Evolutionary conservation across 805 yeast genomes (phyloP).

Genomic region (Teunomyces barrocoloradensis): DNA sequence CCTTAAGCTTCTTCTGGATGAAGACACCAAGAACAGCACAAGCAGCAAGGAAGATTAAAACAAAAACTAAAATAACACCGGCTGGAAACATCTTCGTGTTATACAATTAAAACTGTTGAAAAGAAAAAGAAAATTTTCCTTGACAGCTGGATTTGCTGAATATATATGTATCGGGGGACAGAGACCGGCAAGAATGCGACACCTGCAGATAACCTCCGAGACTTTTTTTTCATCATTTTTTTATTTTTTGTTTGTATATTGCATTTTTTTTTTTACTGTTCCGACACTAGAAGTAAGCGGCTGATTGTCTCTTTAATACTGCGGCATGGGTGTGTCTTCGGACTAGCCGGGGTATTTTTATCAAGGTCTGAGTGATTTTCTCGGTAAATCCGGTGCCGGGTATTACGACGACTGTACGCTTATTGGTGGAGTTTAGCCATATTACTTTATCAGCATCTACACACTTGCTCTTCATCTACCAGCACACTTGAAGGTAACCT

Average conservation of each 20-base stretch:
- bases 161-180: slow-evolving; percentile 9
- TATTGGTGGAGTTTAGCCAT: not conserved
- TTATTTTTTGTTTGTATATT: not conserved
- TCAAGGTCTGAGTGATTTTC: not conserved
- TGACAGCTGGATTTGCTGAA: slow-evolving; percentile 5
- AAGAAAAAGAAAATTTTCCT: slow-evolving; percentile 5
- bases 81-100: slow-evolving; percentile 56
- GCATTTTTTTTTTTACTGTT: not conserved
- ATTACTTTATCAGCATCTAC: not conserved
- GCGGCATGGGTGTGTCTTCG: not conserved
- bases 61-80: slow-evolving; percentile 72
- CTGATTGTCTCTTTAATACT: not conserved
- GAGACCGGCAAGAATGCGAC: not conserved
- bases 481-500: not conserved
- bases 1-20: slow-evolving; percentile 41
- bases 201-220: not conserved
- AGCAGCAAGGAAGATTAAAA: slow-evolving; percentile 49
- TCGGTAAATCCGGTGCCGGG: not conserved
- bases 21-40: slow-evolving; percentile 32
- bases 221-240: not conserved
- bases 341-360: slow-evolving; percentile 1
- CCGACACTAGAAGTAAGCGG: slow-evolving; percentile 1
- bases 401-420: not conserved
- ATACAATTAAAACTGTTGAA: slow-evolving; percentile 3
- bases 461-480: not conserved